Evolutionary conservation across 2,329 filamentous ascomycete genomes (phyloP), one percentile per base, ranked within the genome.

Genomic region (Botrytis paeoniae): DNA sequence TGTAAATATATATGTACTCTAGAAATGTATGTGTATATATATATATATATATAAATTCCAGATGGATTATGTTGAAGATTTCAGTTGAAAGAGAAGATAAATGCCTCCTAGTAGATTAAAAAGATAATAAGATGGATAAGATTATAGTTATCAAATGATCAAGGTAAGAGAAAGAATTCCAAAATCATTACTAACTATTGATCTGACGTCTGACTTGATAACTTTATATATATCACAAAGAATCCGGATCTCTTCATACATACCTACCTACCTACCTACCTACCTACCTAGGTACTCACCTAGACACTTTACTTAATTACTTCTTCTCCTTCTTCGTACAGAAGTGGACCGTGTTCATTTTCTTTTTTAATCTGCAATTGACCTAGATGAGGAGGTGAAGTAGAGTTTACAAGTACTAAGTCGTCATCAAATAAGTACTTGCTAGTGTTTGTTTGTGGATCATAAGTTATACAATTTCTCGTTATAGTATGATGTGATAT

Each of bases 271-370:
- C 48, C 14, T 22, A 9, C 0, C 48, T 54, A n/a, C 48, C 48
- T 54, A n/a, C 25, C 10, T 12, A 63, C 25, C 25, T 29, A 25
- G 10, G 4, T 25, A n/a, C 48, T 51, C 48, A 51, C 48, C 25
- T n/a, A n/a, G 25, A 54, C 48, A 16, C 25, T 51, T 51, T 51
- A 51, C 48, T 45, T 25, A 10, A 9, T 57, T 29, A 8, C 3
- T 57, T 29, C 51, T 57, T 29, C 51, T 57, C n/a, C 51, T 57
- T 57, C 51, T 29, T 57, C 51, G n/a, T 32, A 39, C 32, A 48
- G 63, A 54, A 54, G 45, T 39, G 64, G 64, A 45, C n/a, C 61
- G n/a, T 63, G n/a, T 63, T 57, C 51, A 57, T 57, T 29, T 57
- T 32, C 51, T 57, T 57, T 18, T 57, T 16, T 29, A 29, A 29